phyloP scores from a whole-genome alignment of 2,329 filamentous ascomycete genomes.

The Seiridium cupressi region DNA sequence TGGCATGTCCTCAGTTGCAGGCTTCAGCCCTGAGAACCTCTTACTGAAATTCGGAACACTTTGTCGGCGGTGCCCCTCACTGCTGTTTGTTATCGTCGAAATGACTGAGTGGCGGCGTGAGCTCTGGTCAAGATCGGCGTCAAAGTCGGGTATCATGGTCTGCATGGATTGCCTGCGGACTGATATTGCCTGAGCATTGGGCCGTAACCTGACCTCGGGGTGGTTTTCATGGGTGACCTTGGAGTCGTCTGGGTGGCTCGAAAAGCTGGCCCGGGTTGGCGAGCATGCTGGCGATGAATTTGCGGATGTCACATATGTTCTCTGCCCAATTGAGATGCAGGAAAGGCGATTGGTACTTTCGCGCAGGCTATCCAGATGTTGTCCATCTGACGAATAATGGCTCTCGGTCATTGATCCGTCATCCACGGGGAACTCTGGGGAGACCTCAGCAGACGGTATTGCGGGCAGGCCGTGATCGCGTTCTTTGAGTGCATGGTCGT shows the following conservation, averaged over 20 bases:
- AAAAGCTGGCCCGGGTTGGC: slow-evolving; percentile 52
- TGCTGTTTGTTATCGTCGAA: slow-evolving; percentile 14
- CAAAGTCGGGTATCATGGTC: slow-evolving; percentile 40
- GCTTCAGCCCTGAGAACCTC: slow-evolving; percentile 41
- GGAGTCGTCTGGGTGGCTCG: slow-evolving; percentile 33
- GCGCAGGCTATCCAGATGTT: slow-evolving; percentile 55
- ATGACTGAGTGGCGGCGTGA: slow-evolving; percentile 24
- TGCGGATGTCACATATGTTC: slow-evolving; percentile 58
- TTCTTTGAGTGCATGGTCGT: slow-evolving; percentile 20
- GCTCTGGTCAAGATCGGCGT: slow-evolving; percentile 29
- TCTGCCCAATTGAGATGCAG: slow-evolving; percentile 58
- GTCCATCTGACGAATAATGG: slow-evolving; percentile 56
- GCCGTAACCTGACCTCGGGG: slow-evolving; percentile 42
- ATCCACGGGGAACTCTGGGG: slow-evolving; percentile 44
- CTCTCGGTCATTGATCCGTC: slow-evolving; percentile 58
- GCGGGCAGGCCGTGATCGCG: slow-evolving; percentile 25
- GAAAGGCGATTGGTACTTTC: slow-evolving; percentile 54
- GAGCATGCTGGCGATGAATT: slow-evolving; percentile 58
- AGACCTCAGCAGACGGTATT: slow-evolving; percentile 22
- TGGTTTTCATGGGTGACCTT: slow-evolving; percentile 21
- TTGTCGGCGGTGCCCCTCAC: slow-evolving; percentile 23
- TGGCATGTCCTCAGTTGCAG: slow-evolving; percentile 14
- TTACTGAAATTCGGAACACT: slow-evolving; percentile 53
- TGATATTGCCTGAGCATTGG: slow-evolving; percentile 50
- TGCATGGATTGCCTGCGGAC: slow-evolving; percentile 53